A percentile compares a stretch with the other conserved stretches of the same genome.
Conservation (phyloP, 129 eudicot genomes). For the Helianthus annuus region HanXRQr2.0-SUNRISE NC_035447.2:135018433-135018932, state of each 20-base stretch:
- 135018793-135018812: constrained; percentile 89
- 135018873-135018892: constrained; percentile 83
- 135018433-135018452: too few species aligned
- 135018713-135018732: constrained; percentile 2
- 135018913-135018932: constrained; percentile 46
- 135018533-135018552: constrained; percentile 92
- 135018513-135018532: constrained; percentile 91
- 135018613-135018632: background rate
- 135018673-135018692: constrained; percentile 88
- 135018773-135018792: constrained; percentile 1
- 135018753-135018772: too few species aligned
- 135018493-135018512: constrained; percentile 55
- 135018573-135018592: background rate
- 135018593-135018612: background rate
- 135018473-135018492: constrained; percentile 33
- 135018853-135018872: constrained; percentile 79
- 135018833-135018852: constrained; percentile 90
- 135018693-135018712: constrained; percentile 61
- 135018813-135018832: constrained; percentile 90
- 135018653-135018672: constrained; percentile 88
- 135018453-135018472: background rate
- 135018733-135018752: background rate
- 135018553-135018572: constrained; percentile 61
- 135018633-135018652: constrained; percentile 83
- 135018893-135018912: constrained; percentile 83